Percentiles rank a stretch among this genome's conserved stretches.
Conservation (phyloP, 208 protist species). For the Wallacemonas rigidus region DNA sequence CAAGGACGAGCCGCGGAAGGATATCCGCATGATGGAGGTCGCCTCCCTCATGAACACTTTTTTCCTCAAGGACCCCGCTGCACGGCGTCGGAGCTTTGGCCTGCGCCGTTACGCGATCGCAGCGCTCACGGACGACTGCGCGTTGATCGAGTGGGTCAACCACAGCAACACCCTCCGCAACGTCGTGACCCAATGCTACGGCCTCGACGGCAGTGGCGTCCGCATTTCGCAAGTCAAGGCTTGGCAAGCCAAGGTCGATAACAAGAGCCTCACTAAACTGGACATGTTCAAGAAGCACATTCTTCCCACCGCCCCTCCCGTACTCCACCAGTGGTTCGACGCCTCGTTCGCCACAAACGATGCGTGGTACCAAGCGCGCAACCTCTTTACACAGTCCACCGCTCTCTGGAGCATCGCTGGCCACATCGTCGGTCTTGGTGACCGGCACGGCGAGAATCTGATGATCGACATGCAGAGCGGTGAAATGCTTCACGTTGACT, state of each 20-base stretch:
- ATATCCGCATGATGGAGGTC: constrained; percentile 97
- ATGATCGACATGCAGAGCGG: constrained; percentile 89
- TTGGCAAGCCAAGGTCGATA: constrained; percentile 71
- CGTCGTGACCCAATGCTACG: constrained; percentile 84
- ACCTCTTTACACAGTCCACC: constrained; percentile 83
- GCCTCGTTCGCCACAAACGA: constrained; percentile 83
- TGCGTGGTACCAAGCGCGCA: constrained; percentile 90
- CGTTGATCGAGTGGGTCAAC: constrained; percentile 96
- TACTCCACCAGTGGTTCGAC: constrained; percentile 95
- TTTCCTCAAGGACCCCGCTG: constrained; percentile 80
- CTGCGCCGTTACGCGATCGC: constrained; percentile 89
- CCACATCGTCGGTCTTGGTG: constrained; percentile 94
- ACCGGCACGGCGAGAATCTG: constrained; percentile 96
- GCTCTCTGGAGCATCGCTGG: constrained; percentile 97
- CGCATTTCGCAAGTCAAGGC: constrained; percentile 59
- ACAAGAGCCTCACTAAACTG: constrained; percentile 55
- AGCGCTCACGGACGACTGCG: constrained; percentile 91
- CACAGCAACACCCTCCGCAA: constrained; percentile 79
- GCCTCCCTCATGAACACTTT: constrained; percentile 93
- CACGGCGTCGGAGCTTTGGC: constrained; percentile 78
- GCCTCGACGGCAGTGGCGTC: constrained; percentile 63
- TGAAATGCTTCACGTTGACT: constrained; percentile 95
- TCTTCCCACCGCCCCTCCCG: constrained; percentile 71
- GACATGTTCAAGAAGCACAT: constrained; percentile 82
- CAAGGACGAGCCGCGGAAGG: constrained; percentile 94